These are phyloP conservation scores for Citrus inodora DNA, from an alignment of 345 rosid genomes.

Conservation along the genomic window DNA sequence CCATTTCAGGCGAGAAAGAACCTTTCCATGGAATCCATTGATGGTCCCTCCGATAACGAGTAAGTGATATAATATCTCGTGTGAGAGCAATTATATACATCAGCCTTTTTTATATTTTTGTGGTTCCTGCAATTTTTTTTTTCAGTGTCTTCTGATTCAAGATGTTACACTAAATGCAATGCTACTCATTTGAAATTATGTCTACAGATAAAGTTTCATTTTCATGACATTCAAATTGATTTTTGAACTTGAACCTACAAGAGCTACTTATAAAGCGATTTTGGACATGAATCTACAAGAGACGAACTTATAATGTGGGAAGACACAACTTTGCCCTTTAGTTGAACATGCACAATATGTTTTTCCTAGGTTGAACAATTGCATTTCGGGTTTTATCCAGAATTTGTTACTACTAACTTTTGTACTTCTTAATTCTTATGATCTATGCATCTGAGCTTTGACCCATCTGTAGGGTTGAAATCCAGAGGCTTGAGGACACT, in stretches of 20 bases:
- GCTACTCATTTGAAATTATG: background rate
- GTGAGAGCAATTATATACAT: background rate
- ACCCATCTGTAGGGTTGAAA: constrained; percentile 45
- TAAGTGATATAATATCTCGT: constrained; percentile 43
- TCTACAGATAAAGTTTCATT: background rate
- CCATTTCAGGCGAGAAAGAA: constrained; percentile 70
- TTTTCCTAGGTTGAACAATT: background rate
- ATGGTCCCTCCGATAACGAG: constrained; percentile 55
- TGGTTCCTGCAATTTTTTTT: background rate
- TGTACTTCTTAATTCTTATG: constrained; percentile 6
- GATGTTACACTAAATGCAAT: background rate
- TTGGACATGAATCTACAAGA: background rate
- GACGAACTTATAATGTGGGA: background rate
- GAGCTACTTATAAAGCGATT: background rate
- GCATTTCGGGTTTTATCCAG: background rate
- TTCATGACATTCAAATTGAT: background rate
- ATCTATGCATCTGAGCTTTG: constrained; percentile 9
- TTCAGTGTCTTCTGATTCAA: background rate
- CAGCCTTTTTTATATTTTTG: background rate
- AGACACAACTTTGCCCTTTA: background rate
- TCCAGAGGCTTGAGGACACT: constrained; percentile 63
- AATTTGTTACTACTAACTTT: background rate
- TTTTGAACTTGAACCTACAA: background rate
- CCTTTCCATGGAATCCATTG: constrained; percentile 76
- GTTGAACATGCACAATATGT: background rate